Conservation (phyloP, 192 early-diverging fungal species). For the Coemansia sp. region DNA sequence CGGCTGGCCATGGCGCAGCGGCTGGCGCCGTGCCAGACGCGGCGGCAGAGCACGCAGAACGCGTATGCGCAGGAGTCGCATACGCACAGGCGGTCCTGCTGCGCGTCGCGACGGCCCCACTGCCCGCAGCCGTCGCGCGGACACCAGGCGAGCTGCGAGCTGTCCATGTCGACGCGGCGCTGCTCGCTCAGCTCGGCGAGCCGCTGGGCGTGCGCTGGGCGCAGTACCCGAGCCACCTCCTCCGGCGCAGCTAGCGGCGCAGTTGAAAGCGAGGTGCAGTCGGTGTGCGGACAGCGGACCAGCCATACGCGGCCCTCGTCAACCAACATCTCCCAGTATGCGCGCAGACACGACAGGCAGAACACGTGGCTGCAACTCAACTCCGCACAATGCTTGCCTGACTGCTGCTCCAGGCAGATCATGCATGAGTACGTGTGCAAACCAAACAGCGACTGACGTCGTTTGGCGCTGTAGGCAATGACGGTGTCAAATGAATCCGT, state of each 20-base stretch:
- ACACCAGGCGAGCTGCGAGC: slow-evolving; percentile 10
- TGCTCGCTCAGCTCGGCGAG: slow-evolving; percentile 1
- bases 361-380: slow-evolving; percentile 20
- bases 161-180: slow-evolving; percentile 8
- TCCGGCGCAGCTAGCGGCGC: not conserved
- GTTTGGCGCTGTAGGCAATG: not conserved
- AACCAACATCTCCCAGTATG: slow-evolving; percentile 16
- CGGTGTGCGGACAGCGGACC: slow-evolving; percentile 9
- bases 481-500: not conserved
- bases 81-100: not conserved
- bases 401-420: slow-evolving; percentile 29
- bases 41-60: slow-evolving; percentile 17
- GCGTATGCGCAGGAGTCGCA: slow-evolving; percentile 10
- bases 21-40: slow-evolving; percentile 22
- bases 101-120: slow-evolving; percentile 1
- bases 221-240: not conserved
- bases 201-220: not conserved
- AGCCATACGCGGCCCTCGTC: slow-evolving; percentile 12
- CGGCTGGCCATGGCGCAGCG: slow-evolving; percentile 7
- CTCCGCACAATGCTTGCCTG: slow-evolving; percentile 17
- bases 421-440: slow-evolving; percentile 7
- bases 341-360: slow-evolving; percentile 8
- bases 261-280: not conserved
- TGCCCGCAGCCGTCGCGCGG: slow-evolving; percentile 11
- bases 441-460: slow-evolving; percentile 2